Evolutionary conservation across 2,329 filamentous ascomycete genomes (phyloP).

Genomic region (Pestalotiopsis sp.): DNA sequence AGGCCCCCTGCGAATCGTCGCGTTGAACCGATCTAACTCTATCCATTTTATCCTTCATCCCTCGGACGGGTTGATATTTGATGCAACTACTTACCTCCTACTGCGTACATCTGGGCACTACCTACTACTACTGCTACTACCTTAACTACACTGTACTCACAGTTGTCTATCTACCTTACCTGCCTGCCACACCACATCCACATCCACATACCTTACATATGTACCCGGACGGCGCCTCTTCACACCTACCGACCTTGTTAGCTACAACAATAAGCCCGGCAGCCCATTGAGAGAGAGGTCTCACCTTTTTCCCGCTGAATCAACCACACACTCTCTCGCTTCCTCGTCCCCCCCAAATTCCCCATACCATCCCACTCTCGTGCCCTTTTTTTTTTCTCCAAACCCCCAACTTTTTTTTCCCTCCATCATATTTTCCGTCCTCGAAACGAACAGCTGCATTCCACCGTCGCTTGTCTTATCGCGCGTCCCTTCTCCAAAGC

Average conservation of each 20-base stretch:
- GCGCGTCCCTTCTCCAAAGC: slow-evolving; percentile 15
- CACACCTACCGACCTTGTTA: not conserved
- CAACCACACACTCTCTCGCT: slow-evolving; percentile 12
- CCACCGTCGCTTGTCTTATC: slow-evolving; percentile 27
- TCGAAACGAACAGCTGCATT: slow-evolving; percentile 20
- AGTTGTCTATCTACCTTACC: not conserved
- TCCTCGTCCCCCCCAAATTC: slow-evolving; percentile 15
- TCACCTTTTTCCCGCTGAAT: slow-evolving; percentile 3
- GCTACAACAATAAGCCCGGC: not conserved
- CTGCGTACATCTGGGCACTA: not conserved
- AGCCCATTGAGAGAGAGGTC: slow-evolving; percentile 18
- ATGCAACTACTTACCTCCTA: not conserved
- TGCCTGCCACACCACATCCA: not conserved
- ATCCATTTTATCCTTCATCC: not conserved
- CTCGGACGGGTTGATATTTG: not conserved
- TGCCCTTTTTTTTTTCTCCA: slow-evolving; percentile 22
- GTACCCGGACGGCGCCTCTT: not conserved
- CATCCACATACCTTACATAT: not conserved
- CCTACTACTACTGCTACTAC: not conserved
- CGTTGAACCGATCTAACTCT: not conserved
- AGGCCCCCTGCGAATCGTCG: not conserved
- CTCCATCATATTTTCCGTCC: slow-evolving; percentile 16
- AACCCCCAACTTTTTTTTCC: slow-evolving; percentile 19
- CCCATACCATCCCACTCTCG: slow-evolving; percentile 18
- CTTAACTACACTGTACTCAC: not conserved